Percentiles rank a stretch among this genome's conserved stretches.
Evolutionary conservation across 441 rosid genomes (phyloP).

Genomic region (Isatis lusitanica): DNA sequence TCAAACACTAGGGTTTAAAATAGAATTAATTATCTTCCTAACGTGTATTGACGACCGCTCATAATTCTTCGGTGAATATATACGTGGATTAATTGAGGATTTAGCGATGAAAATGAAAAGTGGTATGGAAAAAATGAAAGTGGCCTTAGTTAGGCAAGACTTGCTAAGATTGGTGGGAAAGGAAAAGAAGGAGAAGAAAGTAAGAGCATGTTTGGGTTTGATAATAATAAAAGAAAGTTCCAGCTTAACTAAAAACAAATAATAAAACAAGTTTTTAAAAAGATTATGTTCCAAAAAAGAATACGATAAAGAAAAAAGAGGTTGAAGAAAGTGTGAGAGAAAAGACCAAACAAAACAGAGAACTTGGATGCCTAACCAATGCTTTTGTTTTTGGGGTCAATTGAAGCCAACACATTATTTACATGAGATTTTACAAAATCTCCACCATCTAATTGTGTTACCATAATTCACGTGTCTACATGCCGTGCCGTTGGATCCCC

Average conservation of each 20-base stretch:
- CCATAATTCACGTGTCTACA: constrained; percentile 5
- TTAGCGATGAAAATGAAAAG: background rate
- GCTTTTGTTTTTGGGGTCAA: constrained; percentile 29
- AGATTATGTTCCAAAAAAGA: constrained; percentile 24
- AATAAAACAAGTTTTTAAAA: background rate
- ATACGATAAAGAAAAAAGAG: constrained; percentile 19
- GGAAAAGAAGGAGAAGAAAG: constrained; percentile 2
- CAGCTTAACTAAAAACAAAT: constrained; percentile 1
- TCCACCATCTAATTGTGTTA: constrained; percentile 25
- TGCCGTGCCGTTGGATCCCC: background rate
- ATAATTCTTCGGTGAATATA: background rate
- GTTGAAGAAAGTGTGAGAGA: constrained; percentile 9
- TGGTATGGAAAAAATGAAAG: constrained; percentile 11
- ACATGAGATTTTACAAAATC: constrained; percentile 34
- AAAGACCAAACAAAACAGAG: constrained; percentile 29
- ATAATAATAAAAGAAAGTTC: background rate
- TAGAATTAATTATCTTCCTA: background rate
- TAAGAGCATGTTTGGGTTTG: constrained; percentile 10
- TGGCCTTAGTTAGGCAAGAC: constrained; percentile 31
- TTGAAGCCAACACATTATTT: constrained; percentile 17
- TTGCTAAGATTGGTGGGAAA: constrained; percentile 13
- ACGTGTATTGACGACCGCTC: background rate
- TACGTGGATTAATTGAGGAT: background rate
- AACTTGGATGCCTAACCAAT: constrained; percentile 40
- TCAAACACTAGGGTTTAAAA: background rate